Conservation (phyloP, 306 rosid genomes). For the Nissolia schottii region DNA sequence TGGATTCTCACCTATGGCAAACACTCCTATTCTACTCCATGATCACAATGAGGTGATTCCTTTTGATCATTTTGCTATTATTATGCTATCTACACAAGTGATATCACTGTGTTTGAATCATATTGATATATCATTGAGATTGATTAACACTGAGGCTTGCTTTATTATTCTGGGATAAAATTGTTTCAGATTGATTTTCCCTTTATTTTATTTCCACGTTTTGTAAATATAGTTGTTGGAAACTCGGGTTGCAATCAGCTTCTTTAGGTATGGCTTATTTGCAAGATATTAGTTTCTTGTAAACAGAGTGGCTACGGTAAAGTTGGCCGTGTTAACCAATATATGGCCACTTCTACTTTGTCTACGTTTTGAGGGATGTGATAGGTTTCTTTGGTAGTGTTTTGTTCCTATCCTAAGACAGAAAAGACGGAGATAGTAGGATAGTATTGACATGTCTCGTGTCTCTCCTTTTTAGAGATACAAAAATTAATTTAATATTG, state of each 20-base stretch:
- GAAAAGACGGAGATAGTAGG: no score
- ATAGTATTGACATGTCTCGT: no score
- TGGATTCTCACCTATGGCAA: slow-evolving; percentile 94
- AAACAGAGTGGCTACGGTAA: background rate
- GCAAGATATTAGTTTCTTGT: background rate
- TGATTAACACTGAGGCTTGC: background rate
- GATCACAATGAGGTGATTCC: slow-evolving; percentile 91
- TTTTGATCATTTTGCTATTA: background rate
- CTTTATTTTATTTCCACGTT: background rate
- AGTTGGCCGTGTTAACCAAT: background rate
- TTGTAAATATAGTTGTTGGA: background rate
- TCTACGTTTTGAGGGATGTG: background rate
- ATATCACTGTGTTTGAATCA: background rate
- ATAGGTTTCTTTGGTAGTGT: background rate
- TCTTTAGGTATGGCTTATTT: background rate
- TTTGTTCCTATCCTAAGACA: no score
- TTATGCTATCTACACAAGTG: background rate
- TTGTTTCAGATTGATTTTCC: background rate
- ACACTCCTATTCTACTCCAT: slow-evolving; percentile 86
- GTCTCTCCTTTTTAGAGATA: no score
- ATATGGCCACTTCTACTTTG: background rate
- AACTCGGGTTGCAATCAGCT: background rate
- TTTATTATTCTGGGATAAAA: background rate
- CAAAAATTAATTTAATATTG: no score
- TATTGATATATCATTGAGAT: no score